Evolutionary conservation across 768 basidiomycete genomes (phyloP), one percentile per base, ranked within the genome.

Genomic region (Suillus subalutaceus): DNA sequence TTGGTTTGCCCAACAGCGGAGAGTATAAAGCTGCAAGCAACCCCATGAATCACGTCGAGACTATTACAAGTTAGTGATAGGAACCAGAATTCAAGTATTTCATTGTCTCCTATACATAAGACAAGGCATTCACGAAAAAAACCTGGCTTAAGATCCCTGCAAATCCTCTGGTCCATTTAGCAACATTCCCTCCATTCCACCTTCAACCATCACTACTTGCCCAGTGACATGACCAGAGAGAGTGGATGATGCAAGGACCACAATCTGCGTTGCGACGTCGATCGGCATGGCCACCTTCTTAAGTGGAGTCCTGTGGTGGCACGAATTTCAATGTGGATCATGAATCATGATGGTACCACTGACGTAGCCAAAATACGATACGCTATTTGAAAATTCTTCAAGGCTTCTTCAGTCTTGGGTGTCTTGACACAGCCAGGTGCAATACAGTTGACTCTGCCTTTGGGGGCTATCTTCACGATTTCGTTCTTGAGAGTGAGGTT

Each of bases 211-310:
- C 41, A 91, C 71, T 6, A 88, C 84, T 69, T 91, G 85, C 0
- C 91, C 91, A 1, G 87, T 85, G n/a, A 92, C 82, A 71, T 92
- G 91, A 0, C 91, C 90, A 0, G 90, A 92, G 0, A 91, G 71
- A 10, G 76, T 77, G 7, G 83, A 76, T 0, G 90, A 91, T 0
- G 91, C 83, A 3, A 92, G 72, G 3, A 90, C 65, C 10, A 84
- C 83, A 37, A 93, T 80, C 73, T 92, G 90, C 6, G 79, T 82
- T 0, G 91, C 91, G 41, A 92, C 76, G 66, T 93, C 91, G 66
- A 76, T 73, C 0, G 90, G 85, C 55, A 79, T 77, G 0, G 86
- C 91, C 13, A 92, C 77, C 71, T 91, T 91, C 75, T 86, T 90
- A 62, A 92, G 77, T 1, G 91, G 90, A 1, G 84, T 90, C 23